phyloP scores from a whole-genome alignment of 1,139 yeast genomes.

The Geotrichum europaeum region DNA sequence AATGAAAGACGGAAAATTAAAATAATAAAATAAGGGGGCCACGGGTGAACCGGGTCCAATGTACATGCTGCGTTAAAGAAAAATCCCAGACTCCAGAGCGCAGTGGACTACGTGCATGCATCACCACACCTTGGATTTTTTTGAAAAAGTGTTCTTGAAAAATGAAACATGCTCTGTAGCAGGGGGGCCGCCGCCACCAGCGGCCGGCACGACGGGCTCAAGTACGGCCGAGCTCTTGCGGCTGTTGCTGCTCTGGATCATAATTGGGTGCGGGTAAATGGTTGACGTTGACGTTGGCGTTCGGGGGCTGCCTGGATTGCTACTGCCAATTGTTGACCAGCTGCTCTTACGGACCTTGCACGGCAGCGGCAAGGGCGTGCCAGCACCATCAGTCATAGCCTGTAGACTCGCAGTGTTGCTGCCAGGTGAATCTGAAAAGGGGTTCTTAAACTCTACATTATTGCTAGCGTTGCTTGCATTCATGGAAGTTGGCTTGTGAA shows the following conservation, averaged over 20 bases:
- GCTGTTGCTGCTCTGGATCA: conserved; percentile 33
- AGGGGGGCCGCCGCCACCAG: neutral
- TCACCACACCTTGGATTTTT: neutral
- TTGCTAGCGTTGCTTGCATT: neutral
- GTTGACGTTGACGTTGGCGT: neutral
- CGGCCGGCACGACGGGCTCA: neutral
- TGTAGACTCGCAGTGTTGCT: neutral
- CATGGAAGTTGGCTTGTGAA: conserved; percentile 5
- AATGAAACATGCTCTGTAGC: neutral
- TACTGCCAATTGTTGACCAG: neutral
- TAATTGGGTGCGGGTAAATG: conserved; percentile 9
- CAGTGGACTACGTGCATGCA: neutral
- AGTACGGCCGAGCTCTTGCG: conserved; percentile 15
- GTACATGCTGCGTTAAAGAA: too few species aligned
- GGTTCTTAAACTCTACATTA: neutral
- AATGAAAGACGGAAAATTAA: too few species aligned
- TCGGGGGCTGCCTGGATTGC: neutral
- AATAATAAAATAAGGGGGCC: too few species aligned
- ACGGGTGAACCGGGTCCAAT: too few species aligned
- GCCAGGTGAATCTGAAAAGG: neutral
- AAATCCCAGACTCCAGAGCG: neutral
- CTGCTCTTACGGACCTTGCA: neutral
- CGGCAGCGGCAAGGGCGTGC: neutral
- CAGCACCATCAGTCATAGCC: neutral
- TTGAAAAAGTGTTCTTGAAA: neutral